Conservation (phyloP, 164 flowering plant species). For the Umbellularia californica region DNA sequence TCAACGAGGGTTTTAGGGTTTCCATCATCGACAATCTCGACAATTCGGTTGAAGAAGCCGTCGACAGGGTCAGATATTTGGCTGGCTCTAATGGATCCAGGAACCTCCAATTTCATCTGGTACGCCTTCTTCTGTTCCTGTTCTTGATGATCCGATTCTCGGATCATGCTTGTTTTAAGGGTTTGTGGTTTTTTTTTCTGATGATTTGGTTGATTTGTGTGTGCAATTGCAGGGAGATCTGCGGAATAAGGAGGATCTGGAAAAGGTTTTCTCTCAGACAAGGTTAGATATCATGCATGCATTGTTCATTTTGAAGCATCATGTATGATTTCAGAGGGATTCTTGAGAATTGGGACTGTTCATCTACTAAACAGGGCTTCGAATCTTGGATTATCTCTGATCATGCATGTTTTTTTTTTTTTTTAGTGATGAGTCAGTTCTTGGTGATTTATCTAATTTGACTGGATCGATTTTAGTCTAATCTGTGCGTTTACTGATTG, state of each 20-base stretch:
- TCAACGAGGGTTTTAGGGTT: constrained; percentile 59
- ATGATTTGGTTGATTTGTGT: not conserved
- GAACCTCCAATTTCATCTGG: constrained; percentile 52
- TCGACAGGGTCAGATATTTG: constrained; percentile 52
- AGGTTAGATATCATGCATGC: constrained; percentile 28
- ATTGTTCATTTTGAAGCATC: too few relatives aligned
- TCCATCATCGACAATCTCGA: constrained; percentile 73
- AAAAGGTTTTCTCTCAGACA: constrained; percentile 56
- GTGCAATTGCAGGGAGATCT: constrained; percentile 59
- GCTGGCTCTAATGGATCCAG: constrained; percentile 56
- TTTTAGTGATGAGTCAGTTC: too few relatives aligned
- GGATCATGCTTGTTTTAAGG: not conserved
- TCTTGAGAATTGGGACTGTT: too few relatives aligned
- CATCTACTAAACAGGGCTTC: too few relatives aligned
- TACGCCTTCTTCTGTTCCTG: constrained; percentile 2
- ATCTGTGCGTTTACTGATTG: too few relatives aligned
- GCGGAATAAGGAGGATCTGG: constrained; percentile 75
- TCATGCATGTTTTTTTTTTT: too few relatives aligned
- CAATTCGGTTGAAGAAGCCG: constrained; percentile 63
- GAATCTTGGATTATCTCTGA: too few relatives aligned
- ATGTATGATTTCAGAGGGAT: too few relatives aligned
- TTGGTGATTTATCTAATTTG: too few relatives aligned
- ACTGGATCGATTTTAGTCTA: too few relatives aligned
- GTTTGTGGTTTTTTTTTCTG: not conserved
- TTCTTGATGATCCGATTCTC: not conserved